Percentiles rank a stretch among this genome's conserved stretches.
Evolutionary conservation across 2,329 filamentous ascomycete species (phyloP).

Genomic region (Fusarium equiseti): DNA sequence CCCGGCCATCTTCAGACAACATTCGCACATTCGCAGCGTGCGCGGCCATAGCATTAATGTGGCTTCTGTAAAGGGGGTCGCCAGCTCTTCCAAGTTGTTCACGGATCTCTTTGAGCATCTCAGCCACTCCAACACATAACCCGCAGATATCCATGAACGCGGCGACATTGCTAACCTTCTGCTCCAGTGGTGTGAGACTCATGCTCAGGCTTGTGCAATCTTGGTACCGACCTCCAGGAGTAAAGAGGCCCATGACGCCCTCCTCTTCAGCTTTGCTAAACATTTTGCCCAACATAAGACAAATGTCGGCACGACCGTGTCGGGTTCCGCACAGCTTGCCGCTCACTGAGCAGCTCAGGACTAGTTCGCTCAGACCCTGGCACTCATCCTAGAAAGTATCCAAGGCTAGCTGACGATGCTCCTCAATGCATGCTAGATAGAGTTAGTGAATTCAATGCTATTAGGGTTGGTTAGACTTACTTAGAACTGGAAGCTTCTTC

Average conservation of each 20-base stretch:
- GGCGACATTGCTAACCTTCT: conserved; percentile 9
- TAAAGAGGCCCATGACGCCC: conserved; percentile 24
- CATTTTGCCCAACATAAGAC: conserved; percentile 25
- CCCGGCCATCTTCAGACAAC: neutral
- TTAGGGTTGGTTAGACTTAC: neutral
- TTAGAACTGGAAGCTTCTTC: conserved; percentile 16
- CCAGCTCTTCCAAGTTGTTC: neutral
- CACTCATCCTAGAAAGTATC: conserved; percentile 21
- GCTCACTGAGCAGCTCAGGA: conserved; percentile 9
- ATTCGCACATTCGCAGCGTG: conserved; percentile 26
- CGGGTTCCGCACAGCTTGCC: neutral
- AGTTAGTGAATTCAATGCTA: neutral
- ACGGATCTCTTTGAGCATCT: conserved; percentile 3
- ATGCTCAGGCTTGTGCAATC: neutral
- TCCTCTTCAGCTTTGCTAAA: conserved; percentile 22
- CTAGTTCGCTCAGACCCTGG: conserved; percentile 8
- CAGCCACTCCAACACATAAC: conserved; percentile 4
- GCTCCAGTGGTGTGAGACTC: conserved; percentile 1
- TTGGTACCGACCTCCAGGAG: neutral
- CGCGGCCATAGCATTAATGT: conserved; percentile 3
- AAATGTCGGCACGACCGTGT: conserved; percentile 6
- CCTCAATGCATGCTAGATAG: conserved; percentile 17
- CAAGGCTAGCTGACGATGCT: conserved; percentile 18
- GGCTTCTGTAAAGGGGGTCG: conserved; percentile 19
- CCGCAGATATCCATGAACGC: conserved; percentile 21